A percentile compares a stretch with the other conserved stretches of the same genome.
Conservation (phyloP, 768 basidiomycete genomes). For the Tricholoma sp. region DNA sequence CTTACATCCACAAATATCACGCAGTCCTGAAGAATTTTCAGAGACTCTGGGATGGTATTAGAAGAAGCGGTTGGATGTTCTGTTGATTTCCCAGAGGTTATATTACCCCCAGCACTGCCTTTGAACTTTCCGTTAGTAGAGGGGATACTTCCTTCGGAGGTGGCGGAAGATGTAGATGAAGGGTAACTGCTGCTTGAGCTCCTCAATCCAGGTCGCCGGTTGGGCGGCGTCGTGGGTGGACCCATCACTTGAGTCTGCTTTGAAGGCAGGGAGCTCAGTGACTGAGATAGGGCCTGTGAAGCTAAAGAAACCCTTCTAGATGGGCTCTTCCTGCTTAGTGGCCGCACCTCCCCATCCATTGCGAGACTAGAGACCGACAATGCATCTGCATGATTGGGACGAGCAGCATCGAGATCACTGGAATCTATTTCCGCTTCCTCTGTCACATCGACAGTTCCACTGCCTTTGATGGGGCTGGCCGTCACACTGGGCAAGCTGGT, state of each 20-base stretch:
- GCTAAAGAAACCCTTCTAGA: conserved; percentile 55
- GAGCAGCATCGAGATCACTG: conserved; percentile 10
- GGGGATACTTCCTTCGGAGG: conserved; percentile 8
- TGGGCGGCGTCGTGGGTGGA: conserved; percentile 41
- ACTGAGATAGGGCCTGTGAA: conserved; percentile 58
- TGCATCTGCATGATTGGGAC: neutral
- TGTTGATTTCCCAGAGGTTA: conserved; percentile 14
- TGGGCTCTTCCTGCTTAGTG: conserved; percentile 18
- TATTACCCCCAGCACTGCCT: conserved; percentile 15
- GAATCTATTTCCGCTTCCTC: neutral
- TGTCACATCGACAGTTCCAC: neutral
- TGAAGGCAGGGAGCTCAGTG: conserved; percentile 46
- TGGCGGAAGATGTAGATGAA: conserved; percentile 4
- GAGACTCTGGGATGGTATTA: conserved; percentile 24
- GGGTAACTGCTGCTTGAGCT: conserved; percentile 37
- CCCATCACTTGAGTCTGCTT: conserved; percentile 36
- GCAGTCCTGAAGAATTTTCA: conserved; percentile 67
- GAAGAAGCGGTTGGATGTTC: conserved; percentile 11
- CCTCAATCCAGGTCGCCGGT: conserved; percentile 25
- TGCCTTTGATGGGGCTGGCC: conserved; percentile 45
- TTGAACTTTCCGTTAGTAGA: conserved; percentile 8
- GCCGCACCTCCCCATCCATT: conserved; percentile 30
- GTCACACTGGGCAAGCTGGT: conserved; percentile 41
- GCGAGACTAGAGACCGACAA: conserved; percentile 15
- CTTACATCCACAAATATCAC: conserved; percentile 85